Base-by-base conservation (phyloP, 202 grass and related monocot species). In the Schoenoplectus triqueter region DNA sequence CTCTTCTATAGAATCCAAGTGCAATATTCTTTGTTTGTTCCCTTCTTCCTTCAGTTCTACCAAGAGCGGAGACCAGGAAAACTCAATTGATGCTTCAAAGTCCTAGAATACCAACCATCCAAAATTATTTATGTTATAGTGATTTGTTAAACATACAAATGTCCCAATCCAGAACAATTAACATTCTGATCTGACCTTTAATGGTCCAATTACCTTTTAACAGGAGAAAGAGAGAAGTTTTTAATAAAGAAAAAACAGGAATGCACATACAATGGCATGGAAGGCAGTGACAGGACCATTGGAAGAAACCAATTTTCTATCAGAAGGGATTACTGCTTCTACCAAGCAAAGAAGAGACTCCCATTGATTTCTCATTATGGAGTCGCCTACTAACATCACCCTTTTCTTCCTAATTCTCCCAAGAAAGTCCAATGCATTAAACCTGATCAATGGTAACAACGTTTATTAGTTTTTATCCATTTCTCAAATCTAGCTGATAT, bases 341-440 rank as follows among this genome's bases (percentile, higher is more conserved):
- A 90, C 85, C 76, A 90, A 78, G 66, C 88, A 90, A 86, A 87
- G 69, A 20, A 90, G 88, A 51, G 88, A 90, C 64, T 90, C 88
- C 88, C 85, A 90, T 68, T 87, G 88, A 21, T 90, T 90, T 86
- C 88, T 87, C 85, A 75, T 87, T 55, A 87, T 87, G 19, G 88
- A 90, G 66, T 90, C 85, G 10, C 85, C 88, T 51, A 87, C 88
- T 61, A 90, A 54, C 88, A 90, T 90, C 11, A 90, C 70, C 48
- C 88, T 87, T 69, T 87, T 90, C 64, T 76, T 84, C 56, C 85
- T 87, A 13, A 87, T 81, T 66, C 65, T 90, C 31, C 19, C 55
- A n/a, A 90, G 88, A 52, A 90, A 90, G 68, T 84, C 85, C 85
- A 90, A 59, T 62, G 88, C 88, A 87, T 84, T 86, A 55, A 90